Conservation (phyloP, 805 yeast species). For the Kazachstania bromeliacearum region DNA sequence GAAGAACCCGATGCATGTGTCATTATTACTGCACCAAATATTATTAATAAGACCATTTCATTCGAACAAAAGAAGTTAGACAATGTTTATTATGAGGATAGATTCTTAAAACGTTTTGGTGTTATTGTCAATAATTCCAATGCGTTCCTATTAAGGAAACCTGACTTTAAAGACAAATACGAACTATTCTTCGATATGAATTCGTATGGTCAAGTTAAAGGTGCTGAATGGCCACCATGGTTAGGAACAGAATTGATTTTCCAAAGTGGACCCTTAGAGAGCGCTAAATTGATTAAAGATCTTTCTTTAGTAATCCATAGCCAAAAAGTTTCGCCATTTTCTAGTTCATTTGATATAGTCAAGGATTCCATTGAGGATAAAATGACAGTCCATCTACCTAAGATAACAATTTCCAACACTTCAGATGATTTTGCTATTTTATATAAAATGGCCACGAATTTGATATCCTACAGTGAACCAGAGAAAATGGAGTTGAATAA, state of each 20-base stretch:
- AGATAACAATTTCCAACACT: slow-evolving; percentile 56
- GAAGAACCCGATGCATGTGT: slow-evolving; percentile 49
- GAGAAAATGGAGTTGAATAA: slow-evolving; percentile 47
- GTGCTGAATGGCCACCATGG: slow-evolving; percentile 81
- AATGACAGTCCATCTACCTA: slow-evolving; percentile 58
- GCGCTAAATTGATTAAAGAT: slow-evolving; percentile 50
- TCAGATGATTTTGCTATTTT: slow-evolving; percentile 64
- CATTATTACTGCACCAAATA: slow-evolving; percentile 61
- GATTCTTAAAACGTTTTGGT: slow-evolving; percentile 61
- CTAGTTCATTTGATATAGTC: slow-evolving; percentile 25
- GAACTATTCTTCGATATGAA: slow-evolving; percentile 37
- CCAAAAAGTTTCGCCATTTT: slow-evolving; percentile 43
- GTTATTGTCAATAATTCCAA: slow-evolving; percentile 60
- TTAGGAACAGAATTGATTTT: slow-evolving; percentile 62
- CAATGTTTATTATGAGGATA: slow-evolving; percentile 36
- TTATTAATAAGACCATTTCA: slow-evolving; percentile 60
- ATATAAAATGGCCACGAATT: slow-evolving; percentile 50
- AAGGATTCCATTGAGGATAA: slow-evolving; percentile 33
- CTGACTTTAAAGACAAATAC: slow-evolving; percentile 35
- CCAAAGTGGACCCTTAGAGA: slow-evolving; percentile 38
- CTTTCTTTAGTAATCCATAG: slow-evolving; percentile 54
- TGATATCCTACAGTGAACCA: slow-evolving; percentile 70
- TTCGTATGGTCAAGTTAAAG: slow-evolving; percentile 49
- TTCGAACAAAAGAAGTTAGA: slow-evolving; percentile 41
- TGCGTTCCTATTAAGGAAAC: slow-evolving; percentile 54